Conservation (phyloP, 2,329 filamentous ascomycete genomes). For the Hyphodiscus sp. region DNA sequence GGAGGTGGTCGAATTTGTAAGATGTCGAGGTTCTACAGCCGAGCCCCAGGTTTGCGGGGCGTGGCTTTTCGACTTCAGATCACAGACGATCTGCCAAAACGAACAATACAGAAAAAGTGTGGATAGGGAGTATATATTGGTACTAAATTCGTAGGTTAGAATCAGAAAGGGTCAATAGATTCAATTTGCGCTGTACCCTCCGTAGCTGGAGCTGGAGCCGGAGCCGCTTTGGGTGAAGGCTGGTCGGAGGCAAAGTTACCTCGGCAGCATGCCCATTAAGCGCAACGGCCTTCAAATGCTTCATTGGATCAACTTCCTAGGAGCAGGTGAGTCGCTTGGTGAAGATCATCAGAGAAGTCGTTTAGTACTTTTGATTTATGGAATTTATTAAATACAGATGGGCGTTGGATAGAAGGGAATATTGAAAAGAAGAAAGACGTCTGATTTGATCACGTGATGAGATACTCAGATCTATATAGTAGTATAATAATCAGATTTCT, state of each 20-base stretch:
- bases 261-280: not conserved
- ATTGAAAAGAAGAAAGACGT: too few relatives aligned
- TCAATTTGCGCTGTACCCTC: not conserved
- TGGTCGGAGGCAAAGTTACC: not conserved
- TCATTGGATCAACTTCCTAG: not conserved
- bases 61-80: not conserved
- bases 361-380: too few relatives aligned
- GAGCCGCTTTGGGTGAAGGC: not conserved
- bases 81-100: not conserved
- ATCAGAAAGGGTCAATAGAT: not conserved
- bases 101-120: not conserved
- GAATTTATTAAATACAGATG: too few relatives aligned
- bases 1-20: not conserved
- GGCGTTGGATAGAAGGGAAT: too few relatives aligned
- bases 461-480: too few relatives aligned
- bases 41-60: not conserved
- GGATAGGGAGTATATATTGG: not conserved
- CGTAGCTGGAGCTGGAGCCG: not conserved
- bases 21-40: not conserved
- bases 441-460: too few relatives aligned
- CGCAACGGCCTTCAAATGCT: not conserved
- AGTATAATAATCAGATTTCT: too few relatives aligned
- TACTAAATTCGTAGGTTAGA: not conserved
- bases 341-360: too few relatives aligned
- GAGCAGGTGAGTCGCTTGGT: too few relatives aligned